Conservation (phyloP, 2,329 filamentous ascomycete species). For the Xylaria sp. region DNA sequence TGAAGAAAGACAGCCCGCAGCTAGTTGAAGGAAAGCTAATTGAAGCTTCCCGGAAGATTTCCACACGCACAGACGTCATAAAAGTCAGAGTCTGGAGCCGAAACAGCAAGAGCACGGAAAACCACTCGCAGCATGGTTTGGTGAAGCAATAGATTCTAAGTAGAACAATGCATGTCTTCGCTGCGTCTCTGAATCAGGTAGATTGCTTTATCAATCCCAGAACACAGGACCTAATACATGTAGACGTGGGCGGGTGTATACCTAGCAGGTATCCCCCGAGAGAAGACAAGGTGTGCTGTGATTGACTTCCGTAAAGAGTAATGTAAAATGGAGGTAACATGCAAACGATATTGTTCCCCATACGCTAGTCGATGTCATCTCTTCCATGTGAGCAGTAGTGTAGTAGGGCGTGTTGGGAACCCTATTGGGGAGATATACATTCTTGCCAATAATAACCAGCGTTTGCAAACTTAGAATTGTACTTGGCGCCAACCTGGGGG, state of each 20-base stretch:
- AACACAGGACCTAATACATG: slow-evolving; percentile 6
- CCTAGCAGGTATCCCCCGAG: slow-evolving; percentile 1
- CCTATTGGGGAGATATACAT: slow-evolving; percentile 20
- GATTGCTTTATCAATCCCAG: slow-evolving; percentile 3
- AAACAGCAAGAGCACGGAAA: slow-evolving; percentile 1
- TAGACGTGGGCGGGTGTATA: slow-evolving; percentile 14
- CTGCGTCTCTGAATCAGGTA: neutral
- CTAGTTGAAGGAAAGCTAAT: neutral
- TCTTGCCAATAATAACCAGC: slow-evolving; percentile 10
- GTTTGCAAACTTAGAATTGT: slow-evolving; percentile 7
- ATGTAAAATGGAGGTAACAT: slow-evolving; percentile 20
- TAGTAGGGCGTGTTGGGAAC: slow-evolving; percentile 10
- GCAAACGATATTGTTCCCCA: slow-evolving; percentile 11
- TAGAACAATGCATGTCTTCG: neutral
- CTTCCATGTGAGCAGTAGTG: slow-evolving; percentile 5
- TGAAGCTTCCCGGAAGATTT: neutral
- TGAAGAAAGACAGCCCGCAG: neutral
- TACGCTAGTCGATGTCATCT: slow-evolving; percentile 9
- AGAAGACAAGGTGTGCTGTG: slow-evolving; percentile 12
- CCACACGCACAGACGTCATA: neutral
- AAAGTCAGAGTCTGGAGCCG: neutral
- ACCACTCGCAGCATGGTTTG: neutral
- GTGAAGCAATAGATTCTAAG: slow-evolving; percentile 13
- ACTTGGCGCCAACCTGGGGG: slow-evolving; percentile 11
- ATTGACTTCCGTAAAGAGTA: slow-evolving; percentile 18